Base-by-base conservation (phyloP, 2,329 filamentous ascomycete species). In the Diaporthe capsici region DNA sequence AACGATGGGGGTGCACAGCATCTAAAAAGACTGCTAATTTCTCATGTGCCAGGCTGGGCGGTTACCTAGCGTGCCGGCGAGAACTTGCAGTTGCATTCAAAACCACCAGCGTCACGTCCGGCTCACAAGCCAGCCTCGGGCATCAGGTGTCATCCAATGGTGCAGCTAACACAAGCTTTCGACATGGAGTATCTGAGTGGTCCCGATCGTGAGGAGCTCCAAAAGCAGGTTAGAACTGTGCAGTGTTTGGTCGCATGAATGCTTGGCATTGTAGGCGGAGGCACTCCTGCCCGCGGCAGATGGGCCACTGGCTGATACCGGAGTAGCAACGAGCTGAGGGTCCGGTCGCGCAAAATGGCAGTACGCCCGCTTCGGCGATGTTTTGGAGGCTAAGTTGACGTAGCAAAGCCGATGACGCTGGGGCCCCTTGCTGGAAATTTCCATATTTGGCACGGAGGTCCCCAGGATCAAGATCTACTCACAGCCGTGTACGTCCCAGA, bases 81-180 rank as follows among this genome's bases (percentile, higher is more conserved):
- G 44, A 17, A 37, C 22, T n/a, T 39, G 47, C n/a, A 42, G 34
- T 28, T 55, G 65, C 31, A 70, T 55, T 9, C n/a, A 55, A 70
- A 70, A 70, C 65, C 49, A 55, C 51, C 65, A 70, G 65, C 49
- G 65, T 70, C 34, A 70, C 65, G 65, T 70, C 65, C 65, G 61
- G 28, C 61, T 65, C 61, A 65, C 42, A 65, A 31, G 49, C 34
- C 65, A 55, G n/a, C 47, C 65, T 70, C 34, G 25, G 34, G 65
- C 31, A 15, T 70, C 47, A 70, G 49, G 25, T 70, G 49, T 70
- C 65, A 70, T 70, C 65, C 49, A 55, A 70, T 55, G 20, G 42
- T 31, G n/a, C 65, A 53, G 10, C 65, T n/a, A 12, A 53, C n/a
- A 55, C 49, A 70, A 42, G 34, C 49, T 70, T 70, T 53, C 34